phyloP scores from a whole-genome alignment of 768 basidiomycete species.

The Lactarius evosmus region DNA sequence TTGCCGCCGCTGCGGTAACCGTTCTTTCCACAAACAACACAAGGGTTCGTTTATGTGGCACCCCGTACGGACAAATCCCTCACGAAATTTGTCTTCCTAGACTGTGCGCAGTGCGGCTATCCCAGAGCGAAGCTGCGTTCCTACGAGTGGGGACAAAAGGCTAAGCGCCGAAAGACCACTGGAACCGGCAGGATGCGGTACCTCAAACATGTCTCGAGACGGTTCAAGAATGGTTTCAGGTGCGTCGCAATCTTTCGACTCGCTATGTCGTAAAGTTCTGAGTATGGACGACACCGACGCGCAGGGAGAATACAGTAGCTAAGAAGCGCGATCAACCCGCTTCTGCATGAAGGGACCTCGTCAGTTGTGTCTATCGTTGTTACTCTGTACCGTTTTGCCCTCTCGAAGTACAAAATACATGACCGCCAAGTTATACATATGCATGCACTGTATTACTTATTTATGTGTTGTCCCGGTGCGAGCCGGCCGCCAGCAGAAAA shows the following conservation, averaged over 20 bases:
- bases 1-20: conserved; percentile 94
- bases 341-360: conserved; percentile 41
- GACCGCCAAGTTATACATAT: conserved; percentile 22
- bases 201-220: conserved; percentile 87
- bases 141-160: conserved; percentile 98
- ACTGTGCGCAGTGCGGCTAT: conserved; percentile 95
- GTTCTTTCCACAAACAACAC: conserved; percentile 98
- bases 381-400: conserved; percentile 23
- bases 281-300: conserved; percentile 4
- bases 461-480: neutral
- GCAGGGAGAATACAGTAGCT: conserved; percentile 87
- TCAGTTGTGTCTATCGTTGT: conserved; percentile 30
- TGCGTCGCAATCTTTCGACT: conserved; percentile 34
- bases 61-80: neutral
- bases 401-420: conserved; percentile 35
- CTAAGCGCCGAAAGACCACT: conserved; percentile 99
- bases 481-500: neutral
- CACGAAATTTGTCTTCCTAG: conserved; percentile 39
- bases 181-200: conserved; percentile 95
- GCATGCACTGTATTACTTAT: conserved; percentile 13
- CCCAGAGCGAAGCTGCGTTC: conserved; percentile 93
- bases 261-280: conserved; percentile 2
- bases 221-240: conserved; percentile 99
- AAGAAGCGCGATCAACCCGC: conserved; percentile 70
- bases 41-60: conserved; percentile 61